Evolutionary conservation across 352 stramenopile species (phyloP).

Genomic region (Thalassiosira ordinaria): DNA sequence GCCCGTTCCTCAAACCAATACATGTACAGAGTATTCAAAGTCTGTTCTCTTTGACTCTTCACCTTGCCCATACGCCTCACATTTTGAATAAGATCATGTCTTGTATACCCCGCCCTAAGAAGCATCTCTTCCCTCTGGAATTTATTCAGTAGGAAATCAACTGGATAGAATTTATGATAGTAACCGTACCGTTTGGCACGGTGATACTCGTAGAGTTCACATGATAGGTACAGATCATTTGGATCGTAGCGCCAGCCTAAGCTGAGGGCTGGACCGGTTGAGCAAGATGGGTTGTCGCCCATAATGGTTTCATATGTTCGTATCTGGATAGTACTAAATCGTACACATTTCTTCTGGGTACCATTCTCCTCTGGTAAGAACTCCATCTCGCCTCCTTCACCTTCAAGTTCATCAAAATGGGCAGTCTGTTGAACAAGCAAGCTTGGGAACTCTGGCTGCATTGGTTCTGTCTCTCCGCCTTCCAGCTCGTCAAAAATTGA

Average conservation of each 20-base stretch:
- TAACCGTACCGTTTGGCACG: slow-evolving; percentile 26
- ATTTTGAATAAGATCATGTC: slow-evolving; percentile 61
- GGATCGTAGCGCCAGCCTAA: slow-evolving; percentile 71
- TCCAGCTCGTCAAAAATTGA: too few relatives aligned
- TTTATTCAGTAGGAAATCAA: slow-evolving; percentile 52
- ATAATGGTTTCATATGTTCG: slow-evolving; percentile 69
- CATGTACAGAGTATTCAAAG: slow-evolving; percentile 70
- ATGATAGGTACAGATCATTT: slow-evolving; percentile 30
- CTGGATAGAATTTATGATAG: slow-evolving; percentile 12
- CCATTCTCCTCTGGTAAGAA: background rate
- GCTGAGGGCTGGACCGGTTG: slow-evolving; percentile 52
- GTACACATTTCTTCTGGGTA: slow-evolving; percentile 29
- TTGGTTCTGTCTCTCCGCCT: too few relatives aligned
- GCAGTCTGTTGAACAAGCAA: too few relatives aligned
- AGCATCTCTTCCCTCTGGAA: slow-evolving; percentile 55
- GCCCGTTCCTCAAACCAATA: slow-evolving; percentile 30
- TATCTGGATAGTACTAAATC: slow-evolving; percentile 57
- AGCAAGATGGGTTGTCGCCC: slow-evolving; percentile 63
- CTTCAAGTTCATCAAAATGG: too few relatives aligned
- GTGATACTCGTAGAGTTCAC: slow-evolving; percentile 65
- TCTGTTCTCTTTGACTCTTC: slow-evolving; percentile 75
- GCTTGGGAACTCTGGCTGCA: too few relatives aligned
- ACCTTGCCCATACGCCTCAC: slow-evolving; percentile 65
- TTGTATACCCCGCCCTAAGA: slow-evolving; percentile 47
- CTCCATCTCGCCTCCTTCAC: too few relatives aligned